Conservation (phyloP, 2,329 filamentous ascomycete species). For the Corynespora cassiicola region DNA sequence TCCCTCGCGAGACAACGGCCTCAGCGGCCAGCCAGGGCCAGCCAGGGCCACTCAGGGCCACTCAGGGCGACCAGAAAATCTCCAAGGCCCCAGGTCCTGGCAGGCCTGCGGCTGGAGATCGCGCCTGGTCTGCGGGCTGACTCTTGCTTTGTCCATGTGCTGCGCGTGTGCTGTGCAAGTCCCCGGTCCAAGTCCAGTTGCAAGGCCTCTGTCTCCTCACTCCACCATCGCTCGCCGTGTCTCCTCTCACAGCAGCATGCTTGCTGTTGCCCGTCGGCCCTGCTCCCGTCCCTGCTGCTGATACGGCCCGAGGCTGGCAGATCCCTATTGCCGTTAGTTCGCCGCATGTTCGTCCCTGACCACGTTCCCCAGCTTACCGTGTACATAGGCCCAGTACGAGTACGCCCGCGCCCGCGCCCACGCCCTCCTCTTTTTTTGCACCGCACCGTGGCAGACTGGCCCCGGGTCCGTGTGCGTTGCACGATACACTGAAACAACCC, state of each 20-base stretch:
- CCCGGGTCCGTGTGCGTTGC: constrained; percentile 27
- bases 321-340: too few species aligned
- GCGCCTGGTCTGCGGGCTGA: constrained; percentile 15
- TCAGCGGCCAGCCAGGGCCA: too few species aligned
- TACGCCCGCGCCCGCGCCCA: constrained; percentile 17
- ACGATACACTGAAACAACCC: constrained; percentile 27
- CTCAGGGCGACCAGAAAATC: too few species aligned
- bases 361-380: constrained; percentile 5
- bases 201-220: constrained; percentile 7
- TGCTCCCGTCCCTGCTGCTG: too few species aligned
- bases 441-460: constrained; percentile 26
- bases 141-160: constrained; percentile 13
- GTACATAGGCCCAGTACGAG: constrained; percentile 23
- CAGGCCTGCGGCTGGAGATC: constrained; percentile 15
- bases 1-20: constrained; percentile 13
- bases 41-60: too few species aligned
- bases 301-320: too few species aligned
- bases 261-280: too few species aligned
- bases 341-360: too few species aligned
- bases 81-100: neutral
- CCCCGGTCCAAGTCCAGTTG: neutral
- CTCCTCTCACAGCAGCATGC: constrained; percentile 7
- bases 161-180: too few species aligned
- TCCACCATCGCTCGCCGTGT: constrained; percentile 6
- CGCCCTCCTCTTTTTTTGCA: constrained; percentile 32